These are phyloP conservation scores for Hamamelis virginiana DNA, from an alignment of 164 flowering plant species.

Conservation along the genomic window DNA sequence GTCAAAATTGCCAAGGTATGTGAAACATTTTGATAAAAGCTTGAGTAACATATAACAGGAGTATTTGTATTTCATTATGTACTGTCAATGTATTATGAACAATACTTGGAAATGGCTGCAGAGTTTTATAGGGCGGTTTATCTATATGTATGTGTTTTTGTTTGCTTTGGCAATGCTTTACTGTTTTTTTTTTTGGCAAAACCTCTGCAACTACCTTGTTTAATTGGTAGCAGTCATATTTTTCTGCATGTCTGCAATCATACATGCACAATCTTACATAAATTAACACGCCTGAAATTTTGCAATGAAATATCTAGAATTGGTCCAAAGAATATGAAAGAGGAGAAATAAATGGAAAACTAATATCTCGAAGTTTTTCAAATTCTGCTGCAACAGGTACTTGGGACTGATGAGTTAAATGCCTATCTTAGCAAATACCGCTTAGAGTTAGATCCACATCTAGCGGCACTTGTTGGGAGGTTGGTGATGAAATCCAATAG, in stretches of 20 bases:
- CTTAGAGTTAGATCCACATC: conserved; percentile 85
- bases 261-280: not conserved
- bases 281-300: not conserved
- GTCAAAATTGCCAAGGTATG: conserved; percentile 96
- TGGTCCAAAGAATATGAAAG: not conserved
- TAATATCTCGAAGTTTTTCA: not conserved
- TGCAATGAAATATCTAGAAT: not conserved
- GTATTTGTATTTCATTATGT: not conserved
- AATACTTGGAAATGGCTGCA: not conserved
- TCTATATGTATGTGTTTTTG: not conserved
- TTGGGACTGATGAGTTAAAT: conserved; percentile 90
- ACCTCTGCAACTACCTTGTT: not conserved
- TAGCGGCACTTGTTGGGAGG: conserved; percentile 95
- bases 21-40: not conserved
- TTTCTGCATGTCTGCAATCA: not conserved
- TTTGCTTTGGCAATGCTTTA: not conserved
- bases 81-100: not conserved
- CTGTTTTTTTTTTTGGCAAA: not conserved
- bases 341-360: not conserved
- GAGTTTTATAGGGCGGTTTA: not conserved
- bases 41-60: not conserved
- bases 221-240: not conserved
- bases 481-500: conserved; percentile 19
- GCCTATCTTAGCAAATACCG: conserved; percentile 81
- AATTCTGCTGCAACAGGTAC: conserved; percentile 46